phyloP scores from a whole-genome alignment of 2,329 filamentous ascomycete species.

The Fonsecaea erecta region DNA sequence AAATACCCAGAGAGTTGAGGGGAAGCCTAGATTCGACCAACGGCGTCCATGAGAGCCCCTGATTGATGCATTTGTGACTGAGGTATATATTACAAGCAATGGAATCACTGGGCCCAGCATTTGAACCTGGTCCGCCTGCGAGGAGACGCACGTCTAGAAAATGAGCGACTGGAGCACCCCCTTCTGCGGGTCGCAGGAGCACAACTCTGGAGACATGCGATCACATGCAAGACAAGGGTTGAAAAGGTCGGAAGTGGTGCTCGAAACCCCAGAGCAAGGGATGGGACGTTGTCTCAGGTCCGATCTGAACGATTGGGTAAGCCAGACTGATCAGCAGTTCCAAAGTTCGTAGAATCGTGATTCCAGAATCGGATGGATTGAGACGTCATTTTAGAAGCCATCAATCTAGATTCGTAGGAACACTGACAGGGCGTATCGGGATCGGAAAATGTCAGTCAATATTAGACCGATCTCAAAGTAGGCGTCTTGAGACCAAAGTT shows the following conservation, averaged over 20 bases:
- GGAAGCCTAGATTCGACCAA: background rate
- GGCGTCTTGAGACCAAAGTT: conserved; percentile 11
- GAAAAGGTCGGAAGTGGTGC: background rate
- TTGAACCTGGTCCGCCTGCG: background rate
- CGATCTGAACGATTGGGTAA: background rate
- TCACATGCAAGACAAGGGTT: background rate
- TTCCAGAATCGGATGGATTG: background rate
- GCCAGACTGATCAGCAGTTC: background rate
- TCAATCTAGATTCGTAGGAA: background rate
- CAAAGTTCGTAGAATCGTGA: background rate
- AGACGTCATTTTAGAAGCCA: background rate
- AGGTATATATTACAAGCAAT: background rate
- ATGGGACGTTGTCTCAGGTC: background rate
- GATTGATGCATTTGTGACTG: background rate
- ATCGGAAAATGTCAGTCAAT: background rate
- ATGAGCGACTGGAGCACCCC: background rate
- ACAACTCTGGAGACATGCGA: background rate
- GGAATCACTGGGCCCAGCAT: background rate
- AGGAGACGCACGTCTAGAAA: background rate
- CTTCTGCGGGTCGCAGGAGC: background rate
- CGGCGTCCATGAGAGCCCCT: background rate
- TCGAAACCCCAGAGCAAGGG: background rate
- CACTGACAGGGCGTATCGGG: background rate
- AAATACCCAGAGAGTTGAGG: background rate
- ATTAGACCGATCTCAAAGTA: background rate